Evolutionary conservation across 1,284 basidiomycete genomes (phyloP), one percentile per base, ranked within the genome.

Genomic region (Ustilago crameri): DNA sequence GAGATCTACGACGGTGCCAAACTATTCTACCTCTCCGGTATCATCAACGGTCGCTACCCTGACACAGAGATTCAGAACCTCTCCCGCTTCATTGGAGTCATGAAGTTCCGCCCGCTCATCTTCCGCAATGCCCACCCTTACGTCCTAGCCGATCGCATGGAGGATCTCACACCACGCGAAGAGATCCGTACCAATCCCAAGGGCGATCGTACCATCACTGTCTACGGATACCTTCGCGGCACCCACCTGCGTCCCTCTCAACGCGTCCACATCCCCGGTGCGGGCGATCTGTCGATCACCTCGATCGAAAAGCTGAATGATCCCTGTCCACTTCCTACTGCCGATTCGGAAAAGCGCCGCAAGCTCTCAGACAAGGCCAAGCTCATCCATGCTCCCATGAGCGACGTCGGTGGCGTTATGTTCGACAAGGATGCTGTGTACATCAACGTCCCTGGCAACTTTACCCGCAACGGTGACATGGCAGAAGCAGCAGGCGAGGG

Each of bases 351-450:
- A 86, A 95, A 95, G 85, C 86, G 93, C 63, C 85, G 96, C 52
- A 94, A 92, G 83, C 86, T 99, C 82, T 95, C 91, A 75, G 95
- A 98, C 84, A 96, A 96, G 87, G 92, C 92, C 83, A 96, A 93
- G 83, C 86, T 97, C 4, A 90, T 98, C 8, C 93, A 98, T 84
- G 96, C 96, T 8, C 96, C 96, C 1, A 98, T 98, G 95, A 95
- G 93, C 82, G 95, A 97, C 80, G 91, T 98, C 2, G 95, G 95
- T 20, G 96, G 95, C 9, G 90, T 99, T 64, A 90, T 93, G 85
- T 98, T 96, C 81, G 96, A 99, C 86, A 98, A 98, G 84, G 96
- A 98, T 80, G 93, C 95, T 0, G 95, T 98, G 2, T 99, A 93
- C 87, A 91, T 99, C 76, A 98, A 97, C 80, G 95, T 98, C 3